Evolutionary conservation across 2,329 filamentous ascomycete species (phyloP).

Genomic region (Trichoderma simmonsii): DNA sequence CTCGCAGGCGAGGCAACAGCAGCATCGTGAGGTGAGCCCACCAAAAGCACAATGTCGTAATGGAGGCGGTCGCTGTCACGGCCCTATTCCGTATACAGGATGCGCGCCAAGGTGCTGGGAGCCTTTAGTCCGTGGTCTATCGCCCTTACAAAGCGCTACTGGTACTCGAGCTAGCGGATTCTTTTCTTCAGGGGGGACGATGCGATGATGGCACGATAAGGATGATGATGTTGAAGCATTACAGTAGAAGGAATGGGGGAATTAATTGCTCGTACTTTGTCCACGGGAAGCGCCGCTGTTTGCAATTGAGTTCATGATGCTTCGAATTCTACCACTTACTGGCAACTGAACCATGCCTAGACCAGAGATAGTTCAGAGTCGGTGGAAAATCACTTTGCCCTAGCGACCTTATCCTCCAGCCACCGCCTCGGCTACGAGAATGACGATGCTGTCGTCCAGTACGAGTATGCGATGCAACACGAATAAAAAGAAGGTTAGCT

Average conservation of each 20-base stretch:
- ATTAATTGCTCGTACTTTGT: not conserved
- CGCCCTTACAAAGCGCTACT: not conserved
- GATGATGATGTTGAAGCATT: not conserved
- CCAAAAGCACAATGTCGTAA: conserved; percentile 16
- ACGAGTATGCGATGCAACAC: not conserved
- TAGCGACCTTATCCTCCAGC: not conserved
- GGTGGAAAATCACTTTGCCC: not conserved
- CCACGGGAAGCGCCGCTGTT: not conserved
- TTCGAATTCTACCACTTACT: not conserved
- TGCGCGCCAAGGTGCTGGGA: conserved; percentile 10
- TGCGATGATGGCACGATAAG: conserved; percentile 9
- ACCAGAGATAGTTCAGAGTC: not conserved
- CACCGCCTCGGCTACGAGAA: conserved; percentile 2
- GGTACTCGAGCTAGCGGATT: not conserved
- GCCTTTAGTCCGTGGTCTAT: conserved; percentile 10
- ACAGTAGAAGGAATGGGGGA: not conserved
- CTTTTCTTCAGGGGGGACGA: not conserved
- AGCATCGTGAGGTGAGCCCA: conserved; percentile 9
- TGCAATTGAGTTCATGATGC: not conserved
- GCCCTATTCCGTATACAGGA: conserved; percentile 8
- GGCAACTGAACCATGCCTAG: not conserved
- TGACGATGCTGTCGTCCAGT: not conserved
- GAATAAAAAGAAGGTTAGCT: conserved; percentile 4
- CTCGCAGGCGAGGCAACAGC: not conserved
- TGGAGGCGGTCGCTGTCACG: conserved; percentile 1